phyloP scores from a whole-genome alignment of 805 yeast species.

The Candida pini region DNA sequence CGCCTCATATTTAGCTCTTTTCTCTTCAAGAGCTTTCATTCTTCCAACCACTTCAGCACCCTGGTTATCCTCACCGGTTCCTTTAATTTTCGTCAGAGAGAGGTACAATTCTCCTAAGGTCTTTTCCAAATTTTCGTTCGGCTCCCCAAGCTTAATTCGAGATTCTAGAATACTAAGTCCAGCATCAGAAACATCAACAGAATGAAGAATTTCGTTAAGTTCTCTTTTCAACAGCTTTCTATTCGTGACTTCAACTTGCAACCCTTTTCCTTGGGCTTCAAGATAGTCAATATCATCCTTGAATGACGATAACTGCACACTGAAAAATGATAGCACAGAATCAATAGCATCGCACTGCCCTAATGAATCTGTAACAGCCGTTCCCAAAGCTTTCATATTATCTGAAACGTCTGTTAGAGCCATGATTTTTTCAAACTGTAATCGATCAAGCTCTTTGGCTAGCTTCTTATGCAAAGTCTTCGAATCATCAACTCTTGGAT shows the following conservation, averaged over 20 bases:
- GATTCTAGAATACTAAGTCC: slow-evolving; percentile 45
- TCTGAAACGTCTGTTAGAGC: slow-evolving; percentile 39
- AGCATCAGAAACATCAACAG: slow-evolving; percentile 59
- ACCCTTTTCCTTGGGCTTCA: slow-evolving; percentile 71
- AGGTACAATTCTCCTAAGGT: slow-evolving; percentile 51
- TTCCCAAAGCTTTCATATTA: slow-evolving; percentile 36
- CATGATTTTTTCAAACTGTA: slow-evolving; percentile 59
- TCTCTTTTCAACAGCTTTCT: slow-evolving; percentile 71
- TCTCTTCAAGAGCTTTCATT: slow-evolving; percentile 70
- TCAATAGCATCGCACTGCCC: slow-evolving; percentile 51
- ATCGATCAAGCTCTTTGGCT: slow-evolving; percentile 48
- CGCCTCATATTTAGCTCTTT: slow-evolving; percentile 52
- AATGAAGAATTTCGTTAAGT: slow-evolving; percentile 58
- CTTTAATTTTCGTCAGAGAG: slow-evolving; percentile 61
- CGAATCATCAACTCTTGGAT: slow-evolving; percentile 53
- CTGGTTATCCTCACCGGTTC: slow-evolving; percentile 33
- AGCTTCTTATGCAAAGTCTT: slow-evolving; percentile 53
- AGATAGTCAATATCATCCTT: slow-evolving; percentile 64
- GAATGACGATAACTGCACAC: slow-evolving; percentile 58
- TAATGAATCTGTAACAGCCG: slow-evolving; percentile 38
- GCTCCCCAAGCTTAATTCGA: slow-evolving; percentile 42
- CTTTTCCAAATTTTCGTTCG: slow-evolving; percentile 43
- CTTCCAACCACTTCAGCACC: slow-evolving; percentile 43
- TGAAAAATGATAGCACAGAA: slow-evolving; percentile 48
- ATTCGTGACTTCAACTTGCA: slow-evolving; percentile 79